phyloP scores from a whole-genome alignment of 441 rosid species.

The Corymbia calophylla region DNA sequence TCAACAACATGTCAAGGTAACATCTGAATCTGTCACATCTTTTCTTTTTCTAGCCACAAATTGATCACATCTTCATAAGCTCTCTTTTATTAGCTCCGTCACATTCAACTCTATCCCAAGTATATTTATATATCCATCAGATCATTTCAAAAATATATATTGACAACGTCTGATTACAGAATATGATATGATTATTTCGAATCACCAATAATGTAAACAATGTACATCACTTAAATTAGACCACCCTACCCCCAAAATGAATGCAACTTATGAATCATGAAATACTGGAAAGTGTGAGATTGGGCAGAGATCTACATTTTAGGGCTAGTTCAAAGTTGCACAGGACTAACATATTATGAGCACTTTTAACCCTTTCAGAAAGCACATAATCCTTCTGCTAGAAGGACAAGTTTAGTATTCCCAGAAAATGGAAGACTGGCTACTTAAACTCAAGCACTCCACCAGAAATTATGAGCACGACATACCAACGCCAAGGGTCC shows the following conservation, averaged over 20 bases:
- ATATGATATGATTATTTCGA: neutral
- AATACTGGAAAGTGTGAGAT: neutral
- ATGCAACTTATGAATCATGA: neutral
- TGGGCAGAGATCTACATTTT: neutral
- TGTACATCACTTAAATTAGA: neutral
- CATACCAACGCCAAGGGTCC: slow-evolving; percentile 94
- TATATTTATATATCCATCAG: neutral
- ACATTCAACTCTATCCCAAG: neutral
- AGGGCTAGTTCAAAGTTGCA: neutral
- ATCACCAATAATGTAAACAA: neutral
- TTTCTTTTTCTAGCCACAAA: neutral
- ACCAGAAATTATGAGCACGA: neutral
- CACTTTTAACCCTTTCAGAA: neutral
- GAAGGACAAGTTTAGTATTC: neutral
- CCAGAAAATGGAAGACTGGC: neutral
- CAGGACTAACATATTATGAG: neutral
- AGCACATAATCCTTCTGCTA: neutral
- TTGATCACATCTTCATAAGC: neutral
- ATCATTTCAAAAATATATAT: neutral
- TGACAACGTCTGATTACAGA: neutral
- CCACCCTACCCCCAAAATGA: neutral
- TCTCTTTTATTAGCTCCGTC: neutral
- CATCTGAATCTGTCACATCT: neutral
- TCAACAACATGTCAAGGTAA: neutral
- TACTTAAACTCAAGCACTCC: neutral